Evolutionary conservation across 306 rosid genomes (phyloP), one percentile per base, ranked within the genome.

Genomic region (Castanea sativa): DNA sequence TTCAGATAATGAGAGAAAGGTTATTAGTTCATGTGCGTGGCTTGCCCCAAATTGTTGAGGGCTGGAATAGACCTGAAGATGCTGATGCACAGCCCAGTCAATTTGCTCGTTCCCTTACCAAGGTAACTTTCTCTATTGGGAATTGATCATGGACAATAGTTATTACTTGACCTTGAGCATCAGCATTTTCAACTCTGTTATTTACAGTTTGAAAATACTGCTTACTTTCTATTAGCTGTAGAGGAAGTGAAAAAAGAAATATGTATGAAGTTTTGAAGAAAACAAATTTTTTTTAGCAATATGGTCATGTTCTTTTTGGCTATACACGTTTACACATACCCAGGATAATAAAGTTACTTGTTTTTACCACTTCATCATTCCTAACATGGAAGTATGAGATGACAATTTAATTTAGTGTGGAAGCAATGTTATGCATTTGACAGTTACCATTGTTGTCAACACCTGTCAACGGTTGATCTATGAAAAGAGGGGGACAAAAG

Each of bases 1-100:
- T 96, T 88, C 99, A 96, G 87, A 96, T 96, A 85, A 96, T 96
- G 99, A 91, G 98, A 74, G 99, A 96, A 81, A 90, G 99, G 86
- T 86, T 96, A 86, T 85, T 91, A 73, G 94, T 91, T 73, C 98
- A 93, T 89, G 78, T 96, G 38, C 97, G 99, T 32, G 90, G 94
- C 78, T 82, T 96, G 87, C 96, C 98, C 73, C 97, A 93, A 82
- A 91, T 96, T 80, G 97, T 96, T 75, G 99, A 96, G 90, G 81
- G 94, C 79, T 96, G 99, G 99, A 96, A 91, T 84, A 96, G 96
- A 85, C 90, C 94, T 71, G 97, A 90, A 86, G 98, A 91, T 73
- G 82, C 87, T 78, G 98, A 93, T 63, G 87, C 94, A 74, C 99
- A 91, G 88, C 93, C 98, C 55, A 96, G 99, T 86, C 99, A 87